A percentile compares a stretch with the other conserved stretches of the same genome.
Evolutionary conservation across 768 basidiomycete species (phyloP).

Genomic region (Tulasnella sp.): DNA sequence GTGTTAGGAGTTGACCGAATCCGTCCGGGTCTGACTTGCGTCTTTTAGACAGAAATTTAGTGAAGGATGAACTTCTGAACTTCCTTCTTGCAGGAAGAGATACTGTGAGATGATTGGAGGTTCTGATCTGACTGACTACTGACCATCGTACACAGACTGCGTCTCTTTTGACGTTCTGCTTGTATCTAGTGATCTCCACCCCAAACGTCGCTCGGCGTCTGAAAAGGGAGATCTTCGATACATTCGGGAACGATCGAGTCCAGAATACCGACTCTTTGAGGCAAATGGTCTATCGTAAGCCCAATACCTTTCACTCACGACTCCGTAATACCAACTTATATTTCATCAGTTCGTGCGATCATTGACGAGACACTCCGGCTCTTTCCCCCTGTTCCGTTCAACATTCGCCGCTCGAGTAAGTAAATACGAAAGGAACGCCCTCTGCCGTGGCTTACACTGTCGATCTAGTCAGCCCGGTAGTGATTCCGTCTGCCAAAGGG

Average conservation of each 20-base stretch:
- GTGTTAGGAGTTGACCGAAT: neutral
- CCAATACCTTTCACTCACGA: neutral
- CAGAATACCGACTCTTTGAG: conserved; percentile 47
- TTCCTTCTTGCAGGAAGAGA: conserved; percentile 10
- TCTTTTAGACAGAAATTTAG: neutral
- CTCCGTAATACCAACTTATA: conserved; percentile 4
- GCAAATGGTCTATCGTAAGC: conserved; percentile 37
- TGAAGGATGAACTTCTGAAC: conserved; percentile 9
- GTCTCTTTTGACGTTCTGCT: conserved; percentile 9
- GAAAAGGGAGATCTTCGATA: neutral
- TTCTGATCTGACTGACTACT: neutral
- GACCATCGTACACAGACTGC: conserved; percentile 8
- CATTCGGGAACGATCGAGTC: conserved; percentile 30
- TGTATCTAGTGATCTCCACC: conserved; percentile 3
- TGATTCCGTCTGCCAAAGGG: conserved; percentile 3
- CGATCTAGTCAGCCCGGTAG: neutral
- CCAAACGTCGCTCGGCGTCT: neutral
- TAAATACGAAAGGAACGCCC: neutral
- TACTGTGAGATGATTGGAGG: neutral
- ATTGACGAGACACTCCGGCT: conserved; percentile 69
- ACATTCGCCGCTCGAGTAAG: conserved; percentile 47
- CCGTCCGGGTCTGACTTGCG: neutral
- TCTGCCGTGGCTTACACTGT: conserved; percentile 25
- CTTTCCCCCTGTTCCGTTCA: conserved; percentile 70
- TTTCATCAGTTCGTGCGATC: conserved; percentile 9